Evolutionary conservation across 2,329 filamentous ascomycete genomes (phyloP), one percentile per base, ranked within the genome.

Genomic region (Trematosphaeria pertusa): DNA sequence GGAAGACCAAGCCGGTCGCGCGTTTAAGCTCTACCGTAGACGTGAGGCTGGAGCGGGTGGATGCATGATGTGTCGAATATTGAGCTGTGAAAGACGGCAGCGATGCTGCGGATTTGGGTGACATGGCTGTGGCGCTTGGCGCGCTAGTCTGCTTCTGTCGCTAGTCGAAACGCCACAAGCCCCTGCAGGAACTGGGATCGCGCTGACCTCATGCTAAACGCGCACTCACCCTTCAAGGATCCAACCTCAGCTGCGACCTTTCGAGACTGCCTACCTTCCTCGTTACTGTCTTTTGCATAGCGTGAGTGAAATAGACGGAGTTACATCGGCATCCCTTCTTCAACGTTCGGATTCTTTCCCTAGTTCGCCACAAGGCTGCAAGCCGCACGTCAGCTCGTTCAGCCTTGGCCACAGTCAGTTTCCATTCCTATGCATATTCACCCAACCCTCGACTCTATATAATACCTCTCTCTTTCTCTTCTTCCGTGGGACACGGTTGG

Each of bases 341-440:
- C 45, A 22, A 37, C 41, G 30, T 63, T 62, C 62, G 48, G 42
- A 40, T 58, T 51, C 52, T 45, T 49, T 52, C 28, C 30, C 39
- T 40, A 39, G 47, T 51, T 64, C 46, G 67, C 66, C 67, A 69
- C 64, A 41, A 54, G 59, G 53, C 48, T 48, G 15, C 48, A 41
- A 37, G 15, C 24, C 14, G 17, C 33, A 43, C 46, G 46, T 53
- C 46, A 53, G 46, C 50, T 28, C 15, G 2, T 12, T 21, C 35
- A 15, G 20, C 21, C 21, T 28, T 47, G 26, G 37, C 34, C 35
- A 32, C 35, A 17, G 14, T 17, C 9, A 22, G 15, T 37, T 19
- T 28, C 24, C 24, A 28, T 28, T n/a, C n/a, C n/a, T n/a, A n/a
- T n/a, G n/a, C n/a, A n/a, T n/a, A n/a, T n/a, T 18, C 4, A 37